phyloP scores from a whole-genome alignment of 176 grass and related monocot genomes.

The Phragmites australis region DNA sequence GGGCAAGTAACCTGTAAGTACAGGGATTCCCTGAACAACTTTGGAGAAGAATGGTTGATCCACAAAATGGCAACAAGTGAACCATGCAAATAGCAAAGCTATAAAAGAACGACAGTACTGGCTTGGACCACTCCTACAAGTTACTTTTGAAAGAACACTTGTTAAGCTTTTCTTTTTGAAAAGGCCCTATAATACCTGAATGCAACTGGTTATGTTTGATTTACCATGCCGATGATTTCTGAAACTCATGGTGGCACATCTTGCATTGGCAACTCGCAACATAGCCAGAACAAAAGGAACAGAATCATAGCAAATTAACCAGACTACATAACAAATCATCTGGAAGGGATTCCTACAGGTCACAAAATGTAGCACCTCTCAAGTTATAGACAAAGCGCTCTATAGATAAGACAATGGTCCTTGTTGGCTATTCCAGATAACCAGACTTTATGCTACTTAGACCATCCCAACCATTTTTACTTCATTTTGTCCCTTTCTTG shows the following conservation, averaged over 20 bases:
- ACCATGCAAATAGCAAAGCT: conserved; percentile 27
- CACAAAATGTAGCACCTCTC: not conserved
- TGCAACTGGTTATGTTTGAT: conserved; percentile 24
- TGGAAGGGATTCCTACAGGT: not conserved
- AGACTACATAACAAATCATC: not conserved
- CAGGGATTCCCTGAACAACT: conserved; percentile 35
- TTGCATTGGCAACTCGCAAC: conserved; percentile 11
- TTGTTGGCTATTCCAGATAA: not conserved
- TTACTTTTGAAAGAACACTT: conserved; percentile 25
- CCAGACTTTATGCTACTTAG: not conserved
- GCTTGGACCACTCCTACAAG: conserved; percentile 17
- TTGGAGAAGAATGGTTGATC: conserved; percentile 30
- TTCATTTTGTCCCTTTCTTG: no score
- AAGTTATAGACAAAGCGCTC: not conserved
- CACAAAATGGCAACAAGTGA: conserved; percentile 37
- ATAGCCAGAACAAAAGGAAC: not conserved
- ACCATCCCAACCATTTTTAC: no score
- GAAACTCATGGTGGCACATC: not conserved
- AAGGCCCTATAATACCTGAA: conserved; percentile 10
- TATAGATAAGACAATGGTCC: not conserved
- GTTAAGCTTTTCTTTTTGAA: conserved; percentile 28
- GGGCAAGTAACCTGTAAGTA: conserved; percentile 16
- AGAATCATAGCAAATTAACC: not conserved
- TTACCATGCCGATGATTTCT: conserved; percentile 21
- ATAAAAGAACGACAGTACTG: conserved; percentile 15